These are phyloP conservation scores for Nothomitra cinnamomea DNA, from an alignment of 2,329 filamentous ascomycete genomes.

Conservation along the genomic window DNA sequence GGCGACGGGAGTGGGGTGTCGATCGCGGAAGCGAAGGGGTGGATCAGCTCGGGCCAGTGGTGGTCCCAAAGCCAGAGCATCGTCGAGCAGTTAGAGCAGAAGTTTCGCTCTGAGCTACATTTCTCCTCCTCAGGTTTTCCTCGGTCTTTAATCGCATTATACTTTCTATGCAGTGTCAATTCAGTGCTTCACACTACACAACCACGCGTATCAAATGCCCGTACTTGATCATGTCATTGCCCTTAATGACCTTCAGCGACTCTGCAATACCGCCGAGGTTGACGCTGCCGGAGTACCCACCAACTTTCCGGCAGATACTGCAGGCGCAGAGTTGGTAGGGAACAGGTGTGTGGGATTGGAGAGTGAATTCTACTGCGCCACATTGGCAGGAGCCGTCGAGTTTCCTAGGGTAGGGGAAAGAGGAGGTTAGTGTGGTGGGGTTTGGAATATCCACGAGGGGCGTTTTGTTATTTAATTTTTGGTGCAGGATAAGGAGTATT, in stretches of 20 bases:
- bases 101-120: conserved; percentile 28
- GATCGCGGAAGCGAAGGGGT: conserved; percentile 32
- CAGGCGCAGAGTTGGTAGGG: conserved; percentile 33
- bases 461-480: neutral
- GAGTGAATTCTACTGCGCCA: conserved; percentile 28
- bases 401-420: conserved; percentile 18
- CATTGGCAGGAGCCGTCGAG: conserved; percentile 33
- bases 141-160: conserved; percentile 26
- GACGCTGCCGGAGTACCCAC: conserved; percentile 27
- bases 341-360: conserved; percentile 29
- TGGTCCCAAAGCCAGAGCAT: conserved; percentile 32
- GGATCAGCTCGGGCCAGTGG: conserved; percentile 30
- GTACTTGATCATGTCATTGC: conserved; percentile 28
- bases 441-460: neutral
- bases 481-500: no score
- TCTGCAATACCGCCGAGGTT: conserved; percentile 29
- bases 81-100: conserved; percentile 29
- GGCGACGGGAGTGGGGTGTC: conserved; percentile 28
- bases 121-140: conserved; percentile 22
- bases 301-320: conserved; percentile 31
- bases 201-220: conserved; percentile 4
- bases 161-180: conserved; percentile 24
- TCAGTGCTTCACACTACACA: no score
- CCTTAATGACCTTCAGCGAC: conserved; percentile 25
- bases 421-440: neutral